These are phyloP conservation scores for Citeromyces hawaiiensis DNA, from an alignment of 1,139 yeast species.

Conservation along the genomic window DNA sequence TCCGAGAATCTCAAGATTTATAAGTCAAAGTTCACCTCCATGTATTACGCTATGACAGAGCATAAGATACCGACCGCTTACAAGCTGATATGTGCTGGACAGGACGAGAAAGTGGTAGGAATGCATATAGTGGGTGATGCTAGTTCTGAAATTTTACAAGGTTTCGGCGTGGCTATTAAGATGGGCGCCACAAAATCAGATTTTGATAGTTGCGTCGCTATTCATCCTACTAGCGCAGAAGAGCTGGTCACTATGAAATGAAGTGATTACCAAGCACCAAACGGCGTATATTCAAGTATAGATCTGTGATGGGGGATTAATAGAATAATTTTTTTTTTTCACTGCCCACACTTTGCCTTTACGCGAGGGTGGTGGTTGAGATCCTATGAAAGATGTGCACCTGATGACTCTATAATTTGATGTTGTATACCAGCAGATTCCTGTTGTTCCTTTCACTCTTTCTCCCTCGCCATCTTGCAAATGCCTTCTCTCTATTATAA, in stretches of 20 bases:
- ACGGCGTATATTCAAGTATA: background rate
- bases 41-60: constrained; percentile 86
- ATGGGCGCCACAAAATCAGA: constrained; percentile 97
- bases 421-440: no score
- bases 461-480: no score
- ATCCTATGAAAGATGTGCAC: no score
- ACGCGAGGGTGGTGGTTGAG: no score
- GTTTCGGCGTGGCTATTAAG: constrained; percentile 93
- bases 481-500: no score
- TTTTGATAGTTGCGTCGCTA: constrained; percentile 91
- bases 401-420: no score
- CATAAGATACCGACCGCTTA: constrained; percentile 82
- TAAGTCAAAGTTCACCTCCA: constrained; percentile 71
- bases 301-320: no score
- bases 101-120: constrained; percentile 89
- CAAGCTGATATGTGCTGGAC: constrained; percentile 61
- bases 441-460: no score
- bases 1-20: constrained; percentile 70
- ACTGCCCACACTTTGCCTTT: no score
- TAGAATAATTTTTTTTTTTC: no score
- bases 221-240: constrained; percentile 97
- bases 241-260: constrained; percentile 83
- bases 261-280: background rate
- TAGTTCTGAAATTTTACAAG: constrained; percentile 89
- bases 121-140: constrained; percentile 85